Base-by-base conservation (phyloP, 2,329 filamentous ascomycete genomes). In the Sordariomycetes sp. region DNA sequence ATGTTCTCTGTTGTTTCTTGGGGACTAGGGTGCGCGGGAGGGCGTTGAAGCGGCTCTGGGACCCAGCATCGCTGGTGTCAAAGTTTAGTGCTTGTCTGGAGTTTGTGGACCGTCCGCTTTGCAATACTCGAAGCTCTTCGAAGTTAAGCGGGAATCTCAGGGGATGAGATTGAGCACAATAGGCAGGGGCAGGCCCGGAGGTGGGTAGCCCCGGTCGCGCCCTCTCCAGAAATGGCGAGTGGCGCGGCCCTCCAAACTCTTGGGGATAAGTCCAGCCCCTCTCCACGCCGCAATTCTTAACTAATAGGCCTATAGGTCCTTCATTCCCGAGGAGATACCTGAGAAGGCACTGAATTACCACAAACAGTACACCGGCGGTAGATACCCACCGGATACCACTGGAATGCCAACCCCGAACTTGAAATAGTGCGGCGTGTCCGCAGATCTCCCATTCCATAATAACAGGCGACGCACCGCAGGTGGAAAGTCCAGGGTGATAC, bases 31-130 rank as follows among this genome's bases (percentile, higher is more conserved):
- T 51, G 59, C 58, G 46, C n/a, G 8, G 12, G n/a, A 3, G 58
- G 57, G 60, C 60, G 61, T 59, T 59, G 63, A 65, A 67, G 69
- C 69, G 66, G 69, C 66, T 65, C 72, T 74, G 79, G 90, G 89
- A 90, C 89, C 88, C 90, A 90, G 90, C 88, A 83, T 70, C 86
- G 82, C 88, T 91, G 90, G 88, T 77, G 86, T 95, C 90, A 95
- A 90, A 91, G 90, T 78, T 85, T 90, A 77, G 89, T 79, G 81
- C 90, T 93, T 92, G 89, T 93, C 89, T 76, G 80, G 76, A 62
- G 57, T 53, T 67, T 16, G 58, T 40, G 34, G 34, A 55, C 22
- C 16, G 53, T 14, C 8, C n/a, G 16, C 34, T 40, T 28, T 11
- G 22, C 11, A 7, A 3, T 12, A 14, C 46, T 50, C 46, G 6